phyloP scores from a whole-genome alignment of 257 asterid genomes.

The Paraleonurus japonicus region DNA sequence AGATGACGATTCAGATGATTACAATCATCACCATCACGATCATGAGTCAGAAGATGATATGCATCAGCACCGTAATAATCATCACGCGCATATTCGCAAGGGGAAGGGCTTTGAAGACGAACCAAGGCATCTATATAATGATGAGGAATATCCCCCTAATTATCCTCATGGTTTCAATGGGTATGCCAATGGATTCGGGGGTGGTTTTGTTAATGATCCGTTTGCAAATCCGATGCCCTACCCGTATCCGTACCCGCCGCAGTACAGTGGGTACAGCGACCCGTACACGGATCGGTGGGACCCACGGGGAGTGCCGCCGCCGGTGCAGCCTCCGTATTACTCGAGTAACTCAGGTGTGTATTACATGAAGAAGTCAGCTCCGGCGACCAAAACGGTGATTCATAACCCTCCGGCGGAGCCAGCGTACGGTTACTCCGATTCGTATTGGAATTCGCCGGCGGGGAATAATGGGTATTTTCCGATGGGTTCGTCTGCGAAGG shows the following conservation, averaged over 20 bases:
- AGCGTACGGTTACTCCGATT: slow-evolving; percentile 54
- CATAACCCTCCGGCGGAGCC: slow-evolving; percentile 61
- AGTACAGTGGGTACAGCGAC: slow-evolving; percentile 30
- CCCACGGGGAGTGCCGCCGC: slow-evolving; percentile 30
- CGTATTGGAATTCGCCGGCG: slow-evolving; percentile 44
- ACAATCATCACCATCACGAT: slow-evolving; percentile 17
- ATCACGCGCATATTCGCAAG: slow-evolving; percentile 23
- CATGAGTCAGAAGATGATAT: slow-evolving; percentile 13
- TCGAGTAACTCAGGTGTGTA: slow-evolving; percentile 45
- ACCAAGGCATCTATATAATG: slow-evolving; percentile 23
- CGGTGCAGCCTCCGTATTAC: slow-evolving; percentile 38
- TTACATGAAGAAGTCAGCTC: slow-evolving; percentile 79
- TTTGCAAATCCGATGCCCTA: slow-evolving; percentile 25
- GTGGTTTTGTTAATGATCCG: slow-evolving; percentile 32
- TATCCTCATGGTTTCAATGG: slow-evolving; percentile 36
- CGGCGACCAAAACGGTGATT: slow-evolving; percentile 62
- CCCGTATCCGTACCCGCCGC: slow-evolving; percentile 32
- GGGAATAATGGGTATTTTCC: slow-evolving; percentile 44
- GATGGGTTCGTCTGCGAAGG: slow-evolving; percentile 25
- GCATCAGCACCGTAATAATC: slow-evolving; percentile 23
- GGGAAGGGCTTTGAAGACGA: slow-evolving; percentile 28
- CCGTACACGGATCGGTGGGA: slow-evolving; percentile 50
- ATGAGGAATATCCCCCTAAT: slow-evolving; percentile 21
- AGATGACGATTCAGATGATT: slow-evolving; percentile 36
- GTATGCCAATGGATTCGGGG: slow-evolving; percentile 26